These are phyloP conservation scores for Lepiota brunneoincarnata DNA, from an alignment of 768 basidiomycete species.

Conservation along the genomic window DNA sequence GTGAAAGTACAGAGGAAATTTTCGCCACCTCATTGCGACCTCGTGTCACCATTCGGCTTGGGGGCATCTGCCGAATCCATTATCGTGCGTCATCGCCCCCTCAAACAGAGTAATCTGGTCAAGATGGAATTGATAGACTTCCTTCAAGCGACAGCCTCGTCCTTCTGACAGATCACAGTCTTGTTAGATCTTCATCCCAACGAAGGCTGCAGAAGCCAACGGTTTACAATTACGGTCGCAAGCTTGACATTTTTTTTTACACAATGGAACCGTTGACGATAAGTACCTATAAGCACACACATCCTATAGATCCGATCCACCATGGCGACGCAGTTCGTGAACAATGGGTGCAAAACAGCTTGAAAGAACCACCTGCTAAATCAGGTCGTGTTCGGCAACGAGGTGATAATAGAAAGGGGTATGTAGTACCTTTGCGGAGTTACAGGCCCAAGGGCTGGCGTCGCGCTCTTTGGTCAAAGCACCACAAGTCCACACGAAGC, in stretches of 20 bases:
- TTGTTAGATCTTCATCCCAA: not conserved
- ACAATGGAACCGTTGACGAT: not conserved
- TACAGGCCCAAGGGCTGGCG: conserved; percentile 9
- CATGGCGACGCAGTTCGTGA: not conserved
- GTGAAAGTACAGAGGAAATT: conserved; percentile 7
- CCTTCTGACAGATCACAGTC: not conserved
- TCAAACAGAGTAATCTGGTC: conserved; percentile 1
- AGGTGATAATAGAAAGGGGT: conserved; percentile 23
- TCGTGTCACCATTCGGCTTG: conserved; percentile 6
- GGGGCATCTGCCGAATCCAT: conserved; percentile 8
- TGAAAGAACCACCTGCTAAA: conserved; percentile 7
- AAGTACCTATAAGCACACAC: not conserved
- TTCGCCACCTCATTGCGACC: conserved; percentile 9
- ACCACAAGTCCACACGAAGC: conserved; percentile 9
- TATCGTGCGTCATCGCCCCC: conserved; percentile 13
- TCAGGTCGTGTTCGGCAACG: conserved; percentile 13
- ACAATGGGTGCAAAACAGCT: not conserved
- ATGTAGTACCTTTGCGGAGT: conserved; percentile 14
- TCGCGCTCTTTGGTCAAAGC: conserved; percentile 12
- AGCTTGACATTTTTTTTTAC: not conserved
- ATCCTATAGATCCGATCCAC: not conserved
- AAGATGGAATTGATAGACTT: conserved; percentile 7
- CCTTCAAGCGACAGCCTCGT: not conserved
- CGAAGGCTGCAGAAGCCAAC: not conserved
- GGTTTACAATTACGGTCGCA: not conserved